A percentile compares a stretch with the other conserved stretches of the same genome.
phyloP scores from a whole-genome alignment of 2,329 filamentous ascomycete species.

The Cercospora zeae-maydis region DNA sequence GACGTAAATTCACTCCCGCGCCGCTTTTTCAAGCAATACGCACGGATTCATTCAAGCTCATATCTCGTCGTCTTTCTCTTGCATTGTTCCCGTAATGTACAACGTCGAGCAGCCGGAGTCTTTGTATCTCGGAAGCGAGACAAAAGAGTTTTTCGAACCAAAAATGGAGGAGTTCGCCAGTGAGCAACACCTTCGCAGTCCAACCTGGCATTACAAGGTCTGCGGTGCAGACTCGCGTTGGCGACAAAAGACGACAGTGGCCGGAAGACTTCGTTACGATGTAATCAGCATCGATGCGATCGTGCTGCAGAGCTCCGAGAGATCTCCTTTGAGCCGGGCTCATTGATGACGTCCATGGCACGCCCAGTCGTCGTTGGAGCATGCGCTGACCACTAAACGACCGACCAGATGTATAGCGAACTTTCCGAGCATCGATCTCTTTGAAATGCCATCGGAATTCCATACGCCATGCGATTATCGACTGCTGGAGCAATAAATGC shows the following conservation, averaged over 20 bases:
- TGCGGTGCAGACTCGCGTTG: neutral
- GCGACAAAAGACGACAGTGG: neutral
- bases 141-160: neutral
- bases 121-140: neutral
- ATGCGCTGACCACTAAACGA: neutral
- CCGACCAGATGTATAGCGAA: neutral
- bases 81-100: neutral
- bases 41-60: neutral
- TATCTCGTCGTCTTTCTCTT: neutral
- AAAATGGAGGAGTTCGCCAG: neutral
- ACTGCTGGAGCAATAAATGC: neutral
- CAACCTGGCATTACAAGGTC: neutral
- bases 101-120: neutral
- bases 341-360: neutral
- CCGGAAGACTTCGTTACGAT: neutral
- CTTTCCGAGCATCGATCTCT: neutral
- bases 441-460: neutral
- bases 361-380: neutral
- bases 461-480: neutral
- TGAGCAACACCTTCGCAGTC: neutral
- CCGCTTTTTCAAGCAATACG: neutral
- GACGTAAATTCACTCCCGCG: no score
- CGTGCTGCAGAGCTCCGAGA: neutral
- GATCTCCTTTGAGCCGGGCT: neutral
- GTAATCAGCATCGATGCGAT: neutral